Evolutionary conservation across 2,329 filamentous ascomycete species (phyloP).

Genomic region (Cryphonectria nitschkei): DNA sequence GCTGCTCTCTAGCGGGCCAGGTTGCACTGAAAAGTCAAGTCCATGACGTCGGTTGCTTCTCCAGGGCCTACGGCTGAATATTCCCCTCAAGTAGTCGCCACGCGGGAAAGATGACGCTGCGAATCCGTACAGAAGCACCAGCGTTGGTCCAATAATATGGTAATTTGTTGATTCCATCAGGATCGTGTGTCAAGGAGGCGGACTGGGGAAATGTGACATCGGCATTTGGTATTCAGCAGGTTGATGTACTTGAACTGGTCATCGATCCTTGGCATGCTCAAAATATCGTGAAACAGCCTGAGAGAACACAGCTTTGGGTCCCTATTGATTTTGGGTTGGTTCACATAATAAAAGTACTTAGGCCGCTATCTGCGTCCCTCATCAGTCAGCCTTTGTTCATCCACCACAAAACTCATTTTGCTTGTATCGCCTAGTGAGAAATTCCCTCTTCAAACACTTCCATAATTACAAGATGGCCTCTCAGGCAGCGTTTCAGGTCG

Average conservation of each 20-base stretch:
- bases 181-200: background rate
- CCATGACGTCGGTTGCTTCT: slow-evolving; percentile 18
- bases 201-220: background rate
- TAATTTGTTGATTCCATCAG: background rate
- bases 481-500: slow-evolving; percentile 69
- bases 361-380: too few species aligned
- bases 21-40: background rate
- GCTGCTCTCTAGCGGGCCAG: background rate
- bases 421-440: too few species aligned
- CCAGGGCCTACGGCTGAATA: background rate
- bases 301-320: too few species aligned
- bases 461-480: slow-evolving; percentile 51
- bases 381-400: too few species aligned
- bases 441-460: too few species aligned
- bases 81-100: background rate
- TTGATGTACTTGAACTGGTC: background rate
- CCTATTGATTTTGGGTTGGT: too few species aligned
- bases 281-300: too few species aligned
- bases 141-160: background rate
- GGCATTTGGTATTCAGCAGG: background rate
- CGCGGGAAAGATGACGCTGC: slow-evolving; percentile 2
- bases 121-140: slow-evolving; percentile 1
- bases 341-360: too few species aligned
- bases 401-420: too few species aligned
- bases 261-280: background rate